Conservation (phyloP, 2,329 filamentous ascomycete genomes). For the Dactylellina drechsleri region DNA sequence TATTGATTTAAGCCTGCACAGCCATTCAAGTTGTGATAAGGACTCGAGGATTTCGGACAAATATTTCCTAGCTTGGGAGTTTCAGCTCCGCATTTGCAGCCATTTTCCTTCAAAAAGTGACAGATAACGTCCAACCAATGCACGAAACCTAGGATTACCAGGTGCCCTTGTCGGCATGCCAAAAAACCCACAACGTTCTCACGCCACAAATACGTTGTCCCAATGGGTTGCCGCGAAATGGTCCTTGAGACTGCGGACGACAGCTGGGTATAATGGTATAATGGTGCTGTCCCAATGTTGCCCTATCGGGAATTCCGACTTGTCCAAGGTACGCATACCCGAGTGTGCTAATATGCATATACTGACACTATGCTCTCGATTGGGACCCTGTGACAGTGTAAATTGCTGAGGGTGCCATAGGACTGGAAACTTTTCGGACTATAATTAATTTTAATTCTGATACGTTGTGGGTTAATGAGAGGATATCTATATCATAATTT, state of each 20-base stretch:
- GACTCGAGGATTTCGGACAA: constrained; percentile 20
- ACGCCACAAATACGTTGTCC: constrained; percentile 26
- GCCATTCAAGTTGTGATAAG: constrained; percentile 2
- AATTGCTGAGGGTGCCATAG: constrained; percentile 3
- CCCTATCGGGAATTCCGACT: constrained; percentile 35
- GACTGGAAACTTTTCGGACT: neutral
- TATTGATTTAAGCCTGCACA: neutral
- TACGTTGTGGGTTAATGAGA: constrained; percentile 6
- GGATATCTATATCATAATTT: constrained; percentile 14
- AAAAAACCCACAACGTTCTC: constrained; percentile 10
- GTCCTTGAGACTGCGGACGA: constrained; percentile 26
- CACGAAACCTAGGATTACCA: constrained; percentile 16
- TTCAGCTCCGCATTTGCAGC: constrained; percentile 34
- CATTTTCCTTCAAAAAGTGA: neutral
- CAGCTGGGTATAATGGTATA: constrained; percentile 30
- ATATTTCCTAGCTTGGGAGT: constrained; percentile 21
- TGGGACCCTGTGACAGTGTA: neutral
- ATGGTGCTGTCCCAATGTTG: constrained; percentile 20
- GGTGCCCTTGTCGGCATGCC: constrained; percentile 1
- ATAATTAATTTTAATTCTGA: constrained; percentile 22
- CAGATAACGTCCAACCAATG: constrained; percentile 4
- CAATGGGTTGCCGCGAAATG: constrained; percentile 37
- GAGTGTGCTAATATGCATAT: constrained; percentile 19
- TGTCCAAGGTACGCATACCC: constrained; percentile 13
- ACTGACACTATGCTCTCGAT: neutral